Evolutionary conservation across 2,329 filamentous ascomycete species (phyloP), one percentile per base, ranked within the genome.

Genomic region (Akanthomyces muscarius): DNA sequence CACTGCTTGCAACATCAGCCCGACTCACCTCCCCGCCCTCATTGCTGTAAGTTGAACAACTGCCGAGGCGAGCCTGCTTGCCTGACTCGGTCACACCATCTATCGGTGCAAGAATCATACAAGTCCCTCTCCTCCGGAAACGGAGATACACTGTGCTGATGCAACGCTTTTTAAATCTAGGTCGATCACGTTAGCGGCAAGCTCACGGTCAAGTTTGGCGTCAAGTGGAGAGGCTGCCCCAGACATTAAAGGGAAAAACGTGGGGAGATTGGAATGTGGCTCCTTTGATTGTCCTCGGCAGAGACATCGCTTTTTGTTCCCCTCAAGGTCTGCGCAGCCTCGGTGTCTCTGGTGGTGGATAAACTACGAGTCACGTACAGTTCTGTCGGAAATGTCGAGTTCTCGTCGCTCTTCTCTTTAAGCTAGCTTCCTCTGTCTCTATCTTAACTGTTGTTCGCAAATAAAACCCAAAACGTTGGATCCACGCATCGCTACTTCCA

Each of bases 161-260:
- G 2, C 23, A 25, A 6, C 44, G 6, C 54, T 63, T 42, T 45
- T 28, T 10, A 28, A 13, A 21, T 33, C 50, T 30, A 69, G 69
- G 69, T 70, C 53, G 69, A 70, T 47, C 67, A 69, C 51, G 60
- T 70, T 58, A 69, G 67, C 62, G 69, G 69, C 63, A 70, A 69
- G 65, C 66, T 70, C 44, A 67, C 53, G 3, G 65, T 70, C 57
- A 68, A 70, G 66, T 69, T 69, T 33, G 63, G 53, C 28, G 56
- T 70, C n/a, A 53, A 68, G 51, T 69, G 69, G 69, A 61, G 66
- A 55, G 25, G 28, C 28, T 69, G 66, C 54, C 56, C 54, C 51
- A 55, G 45, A 38, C 45, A 52, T 38, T 62, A 57, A 11, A 36
- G 33, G 33, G 10, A 54, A 16, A 48, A 42, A 38, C 33, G 14